These are phyloP conservation scores for Clarireedia paspali DNA, from an alignment of 2,329 filamentous ascomycete genomes.

Conservation along the genomic window DNA sequence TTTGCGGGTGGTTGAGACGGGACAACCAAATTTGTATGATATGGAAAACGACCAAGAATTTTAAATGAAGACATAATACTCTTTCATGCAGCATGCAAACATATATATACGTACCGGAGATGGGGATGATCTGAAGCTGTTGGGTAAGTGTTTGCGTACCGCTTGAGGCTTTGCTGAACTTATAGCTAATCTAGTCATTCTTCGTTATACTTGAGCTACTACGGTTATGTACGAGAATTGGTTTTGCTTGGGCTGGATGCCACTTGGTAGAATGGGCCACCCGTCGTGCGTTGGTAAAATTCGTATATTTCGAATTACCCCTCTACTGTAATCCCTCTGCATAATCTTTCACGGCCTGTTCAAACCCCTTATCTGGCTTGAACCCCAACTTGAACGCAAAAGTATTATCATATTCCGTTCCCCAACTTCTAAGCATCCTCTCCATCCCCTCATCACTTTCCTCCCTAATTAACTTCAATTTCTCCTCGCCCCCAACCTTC, in stretches of 20 bases:
- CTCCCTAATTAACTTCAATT: constrained; percentile 44
- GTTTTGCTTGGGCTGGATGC: no score
- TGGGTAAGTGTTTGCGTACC: no score
- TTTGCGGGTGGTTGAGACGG: not conserved
- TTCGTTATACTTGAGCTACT: no score
- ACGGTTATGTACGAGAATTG: no score
- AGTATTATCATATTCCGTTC: constrained; percentile 46
- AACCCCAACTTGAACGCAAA: constrained; percentile 45
- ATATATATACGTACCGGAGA: no score
- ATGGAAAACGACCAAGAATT: not conserved
- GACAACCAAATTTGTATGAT: not conserved
- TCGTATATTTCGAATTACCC: not conserved
- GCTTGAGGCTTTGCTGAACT: no score
- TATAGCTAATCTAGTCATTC: no score
- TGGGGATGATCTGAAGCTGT: no score
- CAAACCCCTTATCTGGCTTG: constrained; percentile 42
- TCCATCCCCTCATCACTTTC: constrained; percentile 46
- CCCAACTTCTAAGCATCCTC: constrained; percentile 53
- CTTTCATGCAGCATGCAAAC: not conserved
- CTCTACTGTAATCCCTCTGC: constrained; percentile 21
- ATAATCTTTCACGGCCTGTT: constrained; percentile 49
- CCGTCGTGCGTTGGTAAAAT: no score
- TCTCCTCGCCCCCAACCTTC: constrained; percentile 47
- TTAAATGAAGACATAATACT: not conserved
- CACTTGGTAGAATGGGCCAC: no score